Base-by-base conservation (phyloP, 345 rosid species). In the Clausena lansium region DNA sequence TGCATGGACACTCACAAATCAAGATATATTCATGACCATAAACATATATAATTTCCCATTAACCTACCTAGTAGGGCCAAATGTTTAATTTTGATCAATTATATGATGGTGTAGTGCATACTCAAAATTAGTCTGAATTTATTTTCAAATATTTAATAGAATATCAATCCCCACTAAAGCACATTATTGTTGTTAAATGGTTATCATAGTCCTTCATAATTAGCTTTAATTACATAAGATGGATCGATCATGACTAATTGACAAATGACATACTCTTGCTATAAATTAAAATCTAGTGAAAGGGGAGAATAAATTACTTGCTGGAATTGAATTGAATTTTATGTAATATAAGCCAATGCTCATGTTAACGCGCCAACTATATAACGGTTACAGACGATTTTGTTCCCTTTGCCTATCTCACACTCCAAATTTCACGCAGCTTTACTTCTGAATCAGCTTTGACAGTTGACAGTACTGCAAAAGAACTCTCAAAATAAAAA, bases 401-500 rank as follows among this genome's bases (percentile, higher is more conserved):
- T n/a, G 66, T 35, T 36, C 13, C 13, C 52, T 35, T 15, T 10
- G 36, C 6, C 52, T n/a, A n/a, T 32, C 27, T 39, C 41, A 28
- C 30, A 62, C 1, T 28, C 20, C 14, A 62, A 30, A 28, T n/a
- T 6, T 4, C 1, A 47, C 38, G 17, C 77, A 32, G 74, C 81
- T 74, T 78, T 71, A 59, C 63, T 36, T 13, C 9, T 5, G 50
- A 59, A 8, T 45, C 59, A 47, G 70, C 45, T 75, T 74, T 41
- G 39, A 25, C 65, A 35, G 20, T 30, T 63, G 41, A 47, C 77
- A 75, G 22, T 20, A 17, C 76, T 20, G 78, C 64, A 60, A 81
- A 78, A 71, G 22, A 68, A 47, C 52, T 73, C 71, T 59, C 75
- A 60, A 25, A 41, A 41, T 1, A 54, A 67, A 72, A 55, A 60